Conservation (phyloP, 208 protist species). For the Kentomonas sorsogonicus region DNA sequence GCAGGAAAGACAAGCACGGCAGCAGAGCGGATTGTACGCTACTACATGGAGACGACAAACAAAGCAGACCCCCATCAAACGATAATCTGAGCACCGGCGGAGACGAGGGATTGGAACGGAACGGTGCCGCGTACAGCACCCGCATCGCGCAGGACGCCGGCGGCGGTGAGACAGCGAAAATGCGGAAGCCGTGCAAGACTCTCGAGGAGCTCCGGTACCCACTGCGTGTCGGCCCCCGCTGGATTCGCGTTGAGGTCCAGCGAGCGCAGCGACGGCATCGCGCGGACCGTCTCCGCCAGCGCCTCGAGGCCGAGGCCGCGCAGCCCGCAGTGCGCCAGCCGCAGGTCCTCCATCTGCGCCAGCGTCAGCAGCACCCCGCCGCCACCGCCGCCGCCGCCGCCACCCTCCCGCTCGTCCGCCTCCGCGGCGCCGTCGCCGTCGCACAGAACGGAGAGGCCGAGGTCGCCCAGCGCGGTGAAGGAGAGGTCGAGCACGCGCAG, state of each 20-base stretch:
- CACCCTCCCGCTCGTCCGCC: no score
- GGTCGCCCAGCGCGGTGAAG: slow-evolving; percentile 57
- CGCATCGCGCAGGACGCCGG: no score
- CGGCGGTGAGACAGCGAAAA: no score
- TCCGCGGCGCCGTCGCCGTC: slow-evolving; percentile 36
- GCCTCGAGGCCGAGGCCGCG: slow-evolving; percentile 52
- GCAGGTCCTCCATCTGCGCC: slow-evolving; percentile 28
- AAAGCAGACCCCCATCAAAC: no score
- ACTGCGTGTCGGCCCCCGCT: not conserved
- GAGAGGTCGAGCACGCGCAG: slow-evolving; percentile 54
- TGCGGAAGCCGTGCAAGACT: no score
- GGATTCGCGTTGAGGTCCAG: slow-evolving; percentile 57
- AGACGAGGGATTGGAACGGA: no score
- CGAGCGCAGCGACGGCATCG: slow-evolving; percentile 26
- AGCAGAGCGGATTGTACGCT: no score
- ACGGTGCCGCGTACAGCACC: no score
- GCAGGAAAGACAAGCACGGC: no score
- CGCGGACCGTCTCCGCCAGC: slow-evolving; percentile 36
- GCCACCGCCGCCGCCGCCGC: slow-evolving; percentile 18
- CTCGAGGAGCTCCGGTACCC: no score
- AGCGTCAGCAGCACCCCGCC: slow-evolving; percentile 37
- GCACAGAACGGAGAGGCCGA: slow-evolving; percentile 59
- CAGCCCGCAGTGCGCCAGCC: slow-evolving; percentile 44
- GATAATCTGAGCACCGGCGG: no score
- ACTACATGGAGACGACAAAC: no score